Percentiles rank a stretch among this genome's conserved stretches.
These are phyloP conservation scores for Tetracladium marchalianum DNA, from an alignment of 495 filamentous ascomycete species.

Conservation along the genomic window DNA sequence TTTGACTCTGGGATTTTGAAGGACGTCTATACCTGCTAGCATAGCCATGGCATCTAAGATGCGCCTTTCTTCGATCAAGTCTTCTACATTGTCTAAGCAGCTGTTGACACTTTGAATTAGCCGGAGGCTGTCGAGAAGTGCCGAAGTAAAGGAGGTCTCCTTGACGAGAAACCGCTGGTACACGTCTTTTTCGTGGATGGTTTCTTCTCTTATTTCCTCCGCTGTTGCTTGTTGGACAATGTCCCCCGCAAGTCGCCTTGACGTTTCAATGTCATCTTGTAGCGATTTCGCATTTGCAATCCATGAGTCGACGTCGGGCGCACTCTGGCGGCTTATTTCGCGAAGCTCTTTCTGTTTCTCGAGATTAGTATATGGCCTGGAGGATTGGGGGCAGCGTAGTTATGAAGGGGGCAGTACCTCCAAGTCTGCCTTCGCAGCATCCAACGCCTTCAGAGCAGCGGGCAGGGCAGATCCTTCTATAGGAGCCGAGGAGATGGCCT, in stretches of 20 bases:
- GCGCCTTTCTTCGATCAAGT: constrained; percentile 32
- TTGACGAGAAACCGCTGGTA: constrained; percentile 62
- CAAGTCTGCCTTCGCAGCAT: constrained; percentile 53
- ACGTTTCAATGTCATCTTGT: constrained; percentile 69
- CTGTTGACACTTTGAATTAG: constrained; percentile 44
- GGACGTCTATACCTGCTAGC: constrained; percentile 32
- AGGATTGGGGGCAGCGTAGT: not conserved
- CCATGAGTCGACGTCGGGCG: constrained; percentile 75
- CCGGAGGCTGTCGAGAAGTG: constrained; percentile 51
- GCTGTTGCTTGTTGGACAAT: constrained; percentile 65
- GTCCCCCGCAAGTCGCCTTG: constrained; percentile 58
- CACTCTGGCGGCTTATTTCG: constrained; percentile 58
- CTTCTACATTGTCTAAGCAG: constrained; percentile 41
- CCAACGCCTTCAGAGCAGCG: constrained; percentile 53
- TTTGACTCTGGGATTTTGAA: not conserved
- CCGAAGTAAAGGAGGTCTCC: constrained; percentile 68
- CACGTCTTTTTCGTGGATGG: constrained; percentile 43
- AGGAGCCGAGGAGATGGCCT: constrained; percentile 47
- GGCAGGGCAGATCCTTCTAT: constrained; percentile 33
- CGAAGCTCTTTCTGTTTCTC: constrained; percentile 45
- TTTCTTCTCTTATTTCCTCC: constrained; percentile 43
- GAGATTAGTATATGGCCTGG: not conserved
- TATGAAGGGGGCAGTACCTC: constrained; percentile 43
- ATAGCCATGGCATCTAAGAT: constrained; percentile 40
- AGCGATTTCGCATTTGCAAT: constrained; percentile 71